phyloP scores from a whole-genome alignment of 2,329 filamentous ascomycete species.

The Epichloe baconii region DNA sequence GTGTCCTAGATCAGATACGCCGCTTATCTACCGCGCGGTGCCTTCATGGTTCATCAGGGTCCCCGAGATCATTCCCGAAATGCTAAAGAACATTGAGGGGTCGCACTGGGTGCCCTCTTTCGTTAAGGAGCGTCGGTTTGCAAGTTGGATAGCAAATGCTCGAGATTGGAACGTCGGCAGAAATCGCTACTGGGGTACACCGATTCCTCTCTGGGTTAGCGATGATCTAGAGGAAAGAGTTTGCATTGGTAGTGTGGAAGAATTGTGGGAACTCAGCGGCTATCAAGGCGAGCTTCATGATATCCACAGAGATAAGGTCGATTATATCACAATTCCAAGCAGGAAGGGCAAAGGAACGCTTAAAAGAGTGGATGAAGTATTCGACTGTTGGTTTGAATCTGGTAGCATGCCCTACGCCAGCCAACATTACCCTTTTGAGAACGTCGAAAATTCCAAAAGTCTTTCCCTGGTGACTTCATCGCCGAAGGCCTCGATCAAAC shows the following conservation, averaged over 20 bases:
- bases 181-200: slow-evolving; percentile 92
- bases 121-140: slow-evolving; percentile 84
- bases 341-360: slow-evolving; percentile 76
- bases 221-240: slow-evolving; percentile 79
- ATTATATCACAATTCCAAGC: slow-evolving; percentile 87
- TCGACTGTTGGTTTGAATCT: slow-evolving; percentile 96
- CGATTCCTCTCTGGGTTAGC: slow-evolving; percentile 82
- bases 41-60: slow-evolving; percentile 94
- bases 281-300: slow-evolving; percentile 72
- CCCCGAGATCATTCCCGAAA: slow-evolving; percentile 66
- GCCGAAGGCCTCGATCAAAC: slow-evolving; percentile 90
- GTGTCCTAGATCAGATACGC: slow-evolving; percentile 91
- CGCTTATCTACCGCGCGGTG: slow-evolving; percentile 82
- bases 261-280: slow-evolving; percentile 77
- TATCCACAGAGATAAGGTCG: slow-evolving; percentile 84
- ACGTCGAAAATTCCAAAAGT: slow-evolving; percentile 65
- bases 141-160: slow-evolving; percentile 82
- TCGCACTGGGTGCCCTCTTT: slow-evolving; percentile 87
- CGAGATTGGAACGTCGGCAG: slow-evolving; percentile 92
- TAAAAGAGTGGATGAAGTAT: slow-evolving; percentile 73
- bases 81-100: slow-evolving; percentile 79
- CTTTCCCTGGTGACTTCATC: slow-evolving; percentile 88
- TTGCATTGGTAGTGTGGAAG: slow-evolving; percentile 72
- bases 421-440: slow-evolving; percentile 86
- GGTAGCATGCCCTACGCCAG: slow-evolving; percentile 92